These are phyloP conservation scores for Paecilomyces sp. DNA, from an alignment of 2,329 filamentous ascomycete genomes.

Conservation along the genomic window DNA sequence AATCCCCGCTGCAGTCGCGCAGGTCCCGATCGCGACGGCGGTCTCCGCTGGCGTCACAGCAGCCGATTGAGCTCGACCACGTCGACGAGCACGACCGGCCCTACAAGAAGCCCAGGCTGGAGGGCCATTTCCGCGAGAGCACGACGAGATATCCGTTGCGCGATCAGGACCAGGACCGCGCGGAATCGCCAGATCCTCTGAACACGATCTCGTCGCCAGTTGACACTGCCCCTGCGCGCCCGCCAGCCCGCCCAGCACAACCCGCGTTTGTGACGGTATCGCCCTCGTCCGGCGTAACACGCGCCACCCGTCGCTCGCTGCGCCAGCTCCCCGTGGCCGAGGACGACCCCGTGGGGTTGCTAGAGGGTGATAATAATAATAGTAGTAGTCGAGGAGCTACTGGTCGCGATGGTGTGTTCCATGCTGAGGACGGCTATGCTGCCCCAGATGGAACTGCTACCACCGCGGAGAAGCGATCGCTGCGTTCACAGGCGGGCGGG, in stretches of 20 bases:
- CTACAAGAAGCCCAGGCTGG: constrained; percentile 8
- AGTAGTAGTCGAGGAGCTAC: background rate
- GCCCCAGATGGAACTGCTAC: constrained; percentile 2
- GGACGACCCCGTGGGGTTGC: background rate
- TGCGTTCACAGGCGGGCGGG: constrained; percentile 77
- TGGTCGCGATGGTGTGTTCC: background rate
- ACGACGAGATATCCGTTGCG: constrained; percentile 12
- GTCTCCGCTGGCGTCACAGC: background rate
- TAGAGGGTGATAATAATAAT: background rate
- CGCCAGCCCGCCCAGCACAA: background rate
- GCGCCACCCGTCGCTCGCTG: constrained; percentile 8
- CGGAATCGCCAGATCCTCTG: constrained; percentile 21
- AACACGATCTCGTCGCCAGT: constrained; percentile 16
- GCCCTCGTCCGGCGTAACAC: constrained; percentile 8
- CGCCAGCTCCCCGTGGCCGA: constrained; percentile 2
- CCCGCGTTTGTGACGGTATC: background rate
- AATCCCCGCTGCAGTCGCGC: background rate
- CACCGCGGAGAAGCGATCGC: constrained; percentile 57
- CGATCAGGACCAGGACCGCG: constrained; percentile 4
- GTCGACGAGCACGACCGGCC: constrained; percentile 5
- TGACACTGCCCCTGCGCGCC: constrained; percentile 4
- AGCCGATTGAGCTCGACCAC: background rate
- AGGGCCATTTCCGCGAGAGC: constrained; percentile 7
- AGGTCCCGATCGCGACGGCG: background rate
- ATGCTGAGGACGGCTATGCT: constrained; percentile 1